These are phyloP conservation scores for Aspergillus caelatus DNA, from an alignment of 2,329 filamentous ascomycete species.

Conservation along the genomic window DNA sequence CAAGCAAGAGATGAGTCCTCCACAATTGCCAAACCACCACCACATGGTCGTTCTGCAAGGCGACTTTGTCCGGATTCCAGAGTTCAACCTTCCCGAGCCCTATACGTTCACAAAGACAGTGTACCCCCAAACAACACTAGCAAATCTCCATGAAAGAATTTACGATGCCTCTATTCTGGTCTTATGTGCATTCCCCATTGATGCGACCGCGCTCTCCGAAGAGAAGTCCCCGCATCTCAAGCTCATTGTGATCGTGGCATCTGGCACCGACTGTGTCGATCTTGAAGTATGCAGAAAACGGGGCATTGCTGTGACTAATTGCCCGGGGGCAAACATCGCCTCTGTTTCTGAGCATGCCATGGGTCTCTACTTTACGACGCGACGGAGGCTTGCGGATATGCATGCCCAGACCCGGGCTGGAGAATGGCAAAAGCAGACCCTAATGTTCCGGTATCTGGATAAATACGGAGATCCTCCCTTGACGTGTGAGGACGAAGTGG, in stretches of 20 bases:
- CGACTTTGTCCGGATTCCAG: constrained; percentile 42
- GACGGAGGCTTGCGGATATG: constrained; percentile 45
- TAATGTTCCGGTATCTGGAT: constrained; percentile 34
- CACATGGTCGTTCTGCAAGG: constrained; percentile 53
- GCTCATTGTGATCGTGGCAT: constrained; percentile 50
- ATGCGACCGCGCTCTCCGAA: constrained; percentile 43
- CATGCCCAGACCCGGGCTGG: constrained; percentile 38
- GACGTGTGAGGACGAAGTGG: constrained; percentile 52
- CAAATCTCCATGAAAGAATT: constrained; percentile 46
- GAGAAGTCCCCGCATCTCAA: constrained; percentile 48
- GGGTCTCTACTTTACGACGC: constrained; percentile 52
- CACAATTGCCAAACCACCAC: constrained; percentile 38
- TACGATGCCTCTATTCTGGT: constrained; percentile 52
- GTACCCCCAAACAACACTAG: constrained; percentile 38
- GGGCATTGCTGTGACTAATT: constrained; percentile 51
- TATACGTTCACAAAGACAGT: constrained; percentile 36
- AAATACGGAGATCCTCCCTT: constrained; percentile 41
- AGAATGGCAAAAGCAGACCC: constrained; percentile 45
- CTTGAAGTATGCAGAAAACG: constrained; percentile 46
- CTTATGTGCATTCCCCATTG: constrained; percentile 36
- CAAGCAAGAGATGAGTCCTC: constrained; percentile 16
- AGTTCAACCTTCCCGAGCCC: constrained; percentile 48
- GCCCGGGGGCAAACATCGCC: constrained; percentile 52
- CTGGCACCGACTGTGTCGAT: constrained; percentile 53
- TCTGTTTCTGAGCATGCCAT: constrained; percentile 55